These are phyloP conservation scores for Friedmanniomyces endolithicus DNA, from an alignment of 495 filamentous ascomycete genomes.

Conservation along the genomic window DNA sequence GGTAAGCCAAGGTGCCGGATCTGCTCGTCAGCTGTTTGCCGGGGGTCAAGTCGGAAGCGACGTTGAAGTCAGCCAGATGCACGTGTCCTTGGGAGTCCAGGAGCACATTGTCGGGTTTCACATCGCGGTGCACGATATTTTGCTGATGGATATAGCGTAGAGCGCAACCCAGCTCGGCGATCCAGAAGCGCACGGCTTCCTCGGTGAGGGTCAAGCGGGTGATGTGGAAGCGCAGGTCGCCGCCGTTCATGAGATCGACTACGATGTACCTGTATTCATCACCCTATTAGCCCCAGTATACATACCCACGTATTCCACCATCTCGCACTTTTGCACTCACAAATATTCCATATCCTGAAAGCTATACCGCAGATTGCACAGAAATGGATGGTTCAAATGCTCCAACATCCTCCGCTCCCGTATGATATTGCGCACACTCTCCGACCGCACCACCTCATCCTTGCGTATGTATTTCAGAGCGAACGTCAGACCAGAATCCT, in stretches of 20 bases:
- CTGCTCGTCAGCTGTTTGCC: constrained; percentile 84
- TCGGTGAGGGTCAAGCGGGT: constrained; percentile 96
- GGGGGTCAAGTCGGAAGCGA: constrained; percentile 80
- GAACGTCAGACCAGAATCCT: constrained; percentile 87
- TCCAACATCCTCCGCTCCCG: constrained; percentile 95
- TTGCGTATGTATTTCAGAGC: constrained; percentile 97
- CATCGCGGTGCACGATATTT: constrained; percentile 88
- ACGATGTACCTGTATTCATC: constrained; percentile 69
- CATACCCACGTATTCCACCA: constrained; percentile 4
- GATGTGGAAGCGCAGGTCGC: constrained; percentile 94
- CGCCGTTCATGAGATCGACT: constrained; percentile 96
- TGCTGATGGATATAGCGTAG: constrained; percentile 82
- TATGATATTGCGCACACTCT: constrained; percentile 96
- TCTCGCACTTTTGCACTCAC: constrained; percentile 42
- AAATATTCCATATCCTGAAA: constrained; percentile 99
- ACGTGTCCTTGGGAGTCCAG: constrained; percentile 91
- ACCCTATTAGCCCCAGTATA: constrained; percentile 14
- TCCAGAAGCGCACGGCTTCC: constrained; percentile 93
- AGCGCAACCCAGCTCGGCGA: constrained; percentile 85
- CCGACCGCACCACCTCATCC: constrained; percentile 97
- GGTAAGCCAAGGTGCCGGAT: constrained; percentile 89
- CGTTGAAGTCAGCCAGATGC: constrained; percentile 97
- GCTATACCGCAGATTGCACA: constrained; percentile 96
- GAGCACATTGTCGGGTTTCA: constrained; percentile 95
- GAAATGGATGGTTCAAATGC: constrained; percentile 92